Evolutionary conservation across 257 asterid species (phyloP).

Genomic region (Nicotiana obtusifolia): DNA sequence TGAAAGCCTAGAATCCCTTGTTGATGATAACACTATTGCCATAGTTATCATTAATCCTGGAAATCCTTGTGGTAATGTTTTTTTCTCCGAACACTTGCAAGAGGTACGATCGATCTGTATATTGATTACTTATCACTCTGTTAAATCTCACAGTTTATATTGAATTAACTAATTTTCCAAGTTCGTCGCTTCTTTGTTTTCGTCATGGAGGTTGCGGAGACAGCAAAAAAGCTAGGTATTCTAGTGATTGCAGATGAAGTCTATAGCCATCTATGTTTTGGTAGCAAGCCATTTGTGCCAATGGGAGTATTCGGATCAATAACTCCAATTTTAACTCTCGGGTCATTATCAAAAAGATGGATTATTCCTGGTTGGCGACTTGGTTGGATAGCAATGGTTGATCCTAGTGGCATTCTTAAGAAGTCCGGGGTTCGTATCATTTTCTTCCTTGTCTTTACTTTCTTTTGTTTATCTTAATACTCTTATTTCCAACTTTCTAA

Average conservation of each 20-base stretch:
- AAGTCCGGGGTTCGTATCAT: constrained; percentile 51
- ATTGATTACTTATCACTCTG: neutral
- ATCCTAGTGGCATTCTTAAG: constrained; percentile 54
- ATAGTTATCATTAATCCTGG: constrained; percentile 90
- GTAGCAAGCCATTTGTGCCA: constrained; percentile 63
- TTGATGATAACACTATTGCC: constrained; percentile 76
- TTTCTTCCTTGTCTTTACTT: neutral
- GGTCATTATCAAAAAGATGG: constrained; percentile 85
- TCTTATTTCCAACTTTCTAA: neutral
- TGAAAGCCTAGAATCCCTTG: constrained; percentile 53
- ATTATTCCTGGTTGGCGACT: constrained; percentile 84
- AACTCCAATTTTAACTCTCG: constrained; percentile 63
- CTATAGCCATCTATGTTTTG: constrained; percentile 64
- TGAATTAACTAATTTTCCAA: neutral
- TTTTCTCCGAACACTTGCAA: constrained; percentile 56
- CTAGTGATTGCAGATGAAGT: constrained; percentile 83
- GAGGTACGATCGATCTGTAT: constrained; percentile 38
- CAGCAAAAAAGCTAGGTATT: constrained; percentile 75
- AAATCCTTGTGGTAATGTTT: constrained; percentile 93
- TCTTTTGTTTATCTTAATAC: neutral
- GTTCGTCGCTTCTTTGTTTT: neutral
- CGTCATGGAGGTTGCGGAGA: constrained; percentile 56
- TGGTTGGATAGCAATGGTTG: constrained; percentile 74
- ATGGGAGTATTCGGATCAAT: constrained; percentile 84
- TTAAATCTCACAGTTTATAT: neutral